Conservation (phyloP, 2,329 filamentous ascomycete genomes). For the Microcyclosporella mali region DNA sequence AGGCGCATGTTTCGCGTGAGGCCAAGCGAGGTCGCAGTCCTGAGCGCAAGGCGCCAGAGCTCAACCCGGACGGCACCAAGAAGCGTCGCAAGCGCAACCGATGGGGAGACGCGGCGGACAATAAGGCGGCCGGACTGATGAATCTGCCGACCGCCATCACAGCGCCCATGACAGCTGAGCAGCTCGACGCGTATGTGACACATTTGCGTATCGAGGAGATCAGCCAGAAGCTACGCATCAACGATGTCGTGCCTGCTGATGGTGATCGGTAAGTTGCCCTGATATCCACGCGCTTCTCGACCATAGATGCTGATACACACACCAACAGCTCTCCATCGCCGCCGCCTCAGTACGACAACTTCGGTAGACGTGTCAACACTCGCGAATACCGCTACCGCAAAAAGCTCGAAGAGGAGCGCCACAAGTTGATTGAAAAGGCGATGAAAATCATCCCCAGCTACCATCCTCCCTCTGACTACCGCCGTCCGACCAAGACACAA, state of each 20-base stretch:
- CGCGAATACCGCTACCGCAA: constrained; percentile 98
- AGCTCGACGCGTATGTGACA: constrained; percentile 93
- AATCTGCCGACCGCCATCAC: constrained; percentile 92
- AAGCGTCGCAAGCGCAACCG: constrained; percentile 97
- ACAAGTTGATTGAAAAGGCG: constrained; percentile 97
- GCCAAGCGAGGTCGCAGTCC: constrained; percentile 90
- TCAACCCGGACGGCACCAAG: constrained; percentile 64
- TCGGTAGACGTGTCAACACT: constrained; percentile 98
- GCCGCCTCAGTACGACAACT: constrained; percentile 96
- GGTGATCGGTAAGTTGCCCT: constrained; percentile 70
- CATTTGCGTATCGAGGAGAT: constrained; percentile 98
- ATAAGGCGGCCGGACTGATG: constrained; percentile 98
- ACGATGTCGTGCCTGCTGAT: constrained; percentile 96
- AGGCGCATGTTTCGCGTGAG: constrained; percentile 34
- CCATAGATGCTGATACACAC: constrained; percentile 10
- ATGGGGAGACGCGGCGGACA: constrained; percentile 95
- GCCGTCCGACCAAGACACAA: constrained; percentile 98
- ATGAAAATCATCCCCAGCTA: constrained; percentile 99
- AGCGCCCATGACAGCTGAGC: constrained; percentile 96
- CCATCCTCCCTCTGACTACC: constrained; percentile 95
- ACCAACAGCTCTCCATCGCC: constrained; percentile 78
- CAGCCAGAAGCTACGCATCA: constrained; percentile 97
- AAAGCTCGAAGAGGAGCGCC: constrained; percentile 94
- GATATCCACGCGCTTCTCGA: neutral
- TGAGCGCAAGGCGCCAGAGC: constrained; percentile 33